Percentiles rank a stretch among this genome's conserved stretches.
These are phyloP conservation scores for Glutinoglossum americanum DNA, from an alignment of 495 filamentous ascomycete genomes.

Conservation along the genomic window DNA sequence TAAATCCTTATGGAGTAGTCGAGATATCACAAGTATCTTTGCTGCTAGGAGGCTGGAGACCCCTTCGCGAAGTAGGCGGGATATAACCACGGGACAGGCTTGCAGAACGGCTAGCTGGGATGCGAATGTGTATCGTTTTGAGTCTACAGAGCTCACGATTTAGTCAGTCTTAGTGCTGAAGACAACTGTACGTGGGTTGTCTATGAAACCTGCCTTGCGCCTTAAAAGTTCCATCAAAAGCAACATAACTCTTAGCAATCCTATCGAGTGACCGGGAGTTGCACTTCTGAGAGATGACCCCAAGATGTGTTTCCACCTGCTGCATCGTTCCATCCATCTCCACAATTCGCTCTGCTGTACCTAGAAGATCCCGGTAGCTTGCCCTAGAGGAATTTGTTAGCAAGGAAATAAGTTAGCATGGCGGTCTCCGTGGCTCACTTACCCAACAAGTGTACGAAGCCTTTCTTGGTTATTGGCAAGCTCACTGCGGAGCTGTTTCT, in stretches of 20 bases:
- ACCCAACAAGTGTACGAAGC: constrained; percentile 80
- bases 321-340: constrained; percentile 66
- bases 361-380: constrained; percentile 78
- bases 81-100: constrained; percentile 31
- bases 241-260: constrained; percentile 38
- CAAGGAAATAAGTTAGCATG: neutral
- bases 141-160: constrained; percentile 17
- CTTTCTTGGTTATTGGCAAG: constrained; percentile 68
- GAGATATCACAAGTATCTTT: constrained; percentile 59
- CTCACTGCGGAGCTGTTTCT: constrained; percentile 38
- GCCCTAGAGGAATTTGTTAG: constrained; percentile 24
- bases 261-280: constrained; percentile 48
- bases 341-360: constrained; percentile 81
- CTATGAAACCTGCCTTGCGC: constrained; percentile 7
- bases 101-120: constrained; percentile 42
- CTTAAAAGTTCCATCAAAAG: constrained; percentile 28
- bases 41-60: constrained; percentile 44
- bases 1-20: constrained; percentile 46
- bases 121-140: constrained; percentile 30
- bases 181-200: neutral
- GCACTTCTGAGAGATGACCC: constrained; percentile 53
- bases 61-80: constrained; percentile 32
- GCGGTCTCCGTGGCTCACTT: constrained; percentile 9
- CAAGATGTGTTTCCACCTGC: constrained; percentile 44
- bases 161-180: constrained; percentile 13